These are phyloP conservation scores for Tolypocladium guangdongense DNA, from an alignment of 2,329 filamentous ascomycete genomes.

Conservation along the genomic window DNA sequence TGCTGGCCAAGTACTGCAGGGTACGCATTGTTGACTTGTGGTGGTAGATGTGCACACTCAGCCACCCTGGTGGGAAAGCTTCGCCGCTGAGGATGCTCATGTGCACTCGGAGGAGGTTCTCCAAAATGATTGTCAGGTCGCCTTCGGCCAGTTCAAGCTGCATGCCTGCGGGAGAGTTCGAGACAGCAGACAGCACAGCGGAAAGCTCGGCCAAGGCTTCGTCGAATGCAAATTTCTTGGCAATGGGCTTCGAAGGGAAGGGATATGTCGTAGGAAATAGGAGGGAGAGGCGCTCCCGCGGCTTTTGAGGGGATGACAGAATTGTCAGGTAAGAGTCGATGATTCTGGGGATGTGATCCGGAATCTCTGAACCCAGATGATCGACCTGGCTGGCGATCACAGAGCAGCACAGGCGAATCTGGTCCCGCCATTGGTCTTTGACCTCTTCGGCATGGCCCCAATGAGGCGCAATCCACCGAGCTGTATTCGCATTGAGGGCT, in stretches of 20 bases:
- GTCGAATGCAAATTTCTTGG: constrained; percentile 56
- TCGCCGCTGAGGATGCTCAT: constrained; percentile 83
- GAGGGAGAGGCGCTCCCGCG: constrained; percentile 64
- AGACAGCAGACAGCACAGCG: constrained; percentile 72
- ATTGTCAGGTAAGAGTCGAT: constrained; percentile 81
- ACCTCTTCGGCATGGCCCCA: constrained; percentile 71
- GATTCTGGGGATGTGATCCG: constrained; percentile 82
- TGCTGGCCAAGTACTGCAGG: constrained; percentile 68
- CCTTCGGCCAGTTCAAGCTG: constrained; percentile 64
- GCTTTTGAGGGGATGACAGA: constrained; percentile 39
- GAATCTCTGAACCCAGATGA: constrained; percentile 68
- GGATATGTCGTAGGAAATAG: constrained; percentile 87
- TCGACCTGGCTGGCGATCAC: constrained; percentile 79
- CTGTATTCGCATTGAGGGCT: constrained; percentile 68
- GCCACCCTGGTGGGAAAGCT: constrained; percentile 80
- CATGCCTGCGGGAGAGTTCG: constrained; percentile 59
- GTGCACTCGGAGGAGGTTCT: constrained; percentile 72
- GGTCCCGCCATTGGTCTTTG: constrained; percentile 81
- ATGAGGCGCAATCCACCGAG: constrained; percentile 84
- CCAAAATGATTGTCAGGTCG: constrained; percentile 63
- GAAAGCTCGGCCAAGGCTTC: constrained; percentile 84
- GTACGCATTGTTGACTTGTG: constrained; percentile 83
- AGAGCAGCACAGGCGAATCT: constrained; percentile 87
- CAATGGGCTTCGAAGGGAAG: constrained; percentile 64
- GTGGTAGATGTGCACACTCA: constrained; percentile 87